phyloP scores from a whole-genome alignment of 305 asterid genomes.

The Fraxinus greggii region DNA sequence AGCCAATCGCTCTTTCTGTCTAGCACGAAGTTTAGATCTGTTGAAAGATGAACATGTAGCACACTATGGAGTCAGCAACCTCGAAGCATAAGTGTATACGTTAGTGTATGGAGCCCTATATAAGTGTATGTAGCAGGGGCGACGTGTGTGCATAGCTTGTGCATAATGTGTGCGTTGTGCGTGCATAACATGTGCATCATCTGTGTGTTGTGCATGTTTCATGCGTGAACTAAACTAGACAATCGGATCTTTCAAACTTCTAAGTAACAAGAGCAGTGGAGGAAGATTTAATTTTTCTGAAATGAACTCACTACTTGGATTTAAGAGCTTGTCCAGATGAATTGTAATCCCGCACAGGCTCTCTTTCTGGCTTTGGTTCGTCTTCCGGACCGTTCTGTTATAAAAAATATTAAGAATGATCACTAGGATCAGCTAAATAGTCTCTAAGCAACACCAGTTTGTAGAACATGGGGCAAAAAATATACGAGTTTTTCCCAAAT shows the following conservation, averaged over 20 bases:
- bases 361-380: conserved; percentile 34
- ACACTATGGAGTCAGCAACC: conserved; percentile 6
- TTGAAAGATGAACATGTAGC: conserved; percentile 26
- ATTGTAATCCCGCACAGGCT: conserved; percentile 38
- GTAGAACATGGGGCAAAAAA: neutral
- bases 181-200: neutral
- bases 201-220: neutral
- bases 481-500: conserved; percentile 56
- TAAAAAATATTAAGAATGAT: neutral
- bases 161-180: neutral
- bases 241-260: neutral
- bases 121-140: neutral
- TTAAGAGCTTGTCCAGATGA: conserved; percentile 48
- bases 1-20: conserved; percentile 54
- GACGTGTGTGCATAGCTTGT: neutral
- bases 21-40: conserved; percentile 78
- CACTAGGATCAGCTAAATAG: neutral
- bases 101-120: neutral
- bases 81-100: neutral
- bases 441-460: neutral
- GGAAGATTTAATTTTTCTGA: neutral
- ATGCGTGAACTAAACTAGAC: neutral
- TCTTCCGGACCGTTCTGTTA: conserved; percentile 38
- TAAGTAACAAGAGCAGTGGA: neutral
- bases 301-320: conserved; percentile 48